A percentile compares a stretch with the other conserved stretches of the same genome.
phyloP scores from a whole-genome alignment of 2,329 filamentous ascomycete species.

The Elsinoe australis region DNA sequence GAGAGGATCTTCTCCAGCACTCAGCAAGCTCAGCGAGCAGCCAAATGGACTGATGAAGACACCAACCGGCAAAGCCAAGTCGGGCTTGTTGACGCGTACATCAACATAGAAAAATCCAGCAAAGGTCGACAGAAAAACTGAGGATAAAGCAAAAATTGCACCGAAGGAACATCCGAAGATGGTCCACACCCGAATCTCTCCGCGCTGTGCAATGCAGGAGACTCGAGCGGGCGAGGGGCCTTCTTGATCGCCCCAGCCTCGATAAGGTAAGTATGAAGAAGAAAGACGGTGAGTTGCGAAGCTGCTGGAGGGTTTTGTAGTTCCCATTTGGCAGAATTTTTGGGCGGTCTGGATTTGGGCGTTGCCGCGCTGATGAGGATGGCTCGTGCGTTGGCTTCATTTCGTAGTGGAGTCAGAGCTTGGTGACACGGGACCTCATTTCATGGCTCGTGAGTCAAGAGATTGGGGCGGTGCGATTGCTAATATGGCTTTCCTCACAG shows the following conservation, averaged over 20 bases:
- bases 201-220: slow-evolving; percentile 15
- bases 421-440: no score
- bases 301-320: no score
- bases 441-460: no score
- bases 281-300: no score
- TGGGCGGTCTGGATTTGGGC: no score
- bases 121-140: neutral
- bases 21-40: neutral
- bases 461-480: no score
- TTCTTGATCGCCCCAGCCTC: slow-evolving; percentile 8
- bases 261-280: slow-evolving; percentile 2
- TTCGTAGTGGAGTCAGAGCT: no score
- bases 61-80: neutral
- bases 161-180: slow-evolving; percentile 1
- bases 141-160: slow-evolving; percentile 17
- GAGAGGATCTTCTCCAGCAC: slow-evolving; percentile 10
- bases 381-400: no score
- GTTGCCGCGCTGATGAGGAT: no score
- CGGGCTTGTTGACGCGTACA: neutral
- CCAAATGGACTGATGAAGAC: slow-evolving; percentile 10
- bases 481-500: no score
- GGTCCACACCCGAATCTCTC: slow-evolving; percentile 1
- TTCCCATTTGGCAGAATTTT: no score
- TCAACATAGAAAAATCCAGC: neutral
- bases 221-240: neutral